Evolutionary conservation across 495 filamentous ascomycete species (phyloP).

Genomic region (Daldinia grandis): DNA sequence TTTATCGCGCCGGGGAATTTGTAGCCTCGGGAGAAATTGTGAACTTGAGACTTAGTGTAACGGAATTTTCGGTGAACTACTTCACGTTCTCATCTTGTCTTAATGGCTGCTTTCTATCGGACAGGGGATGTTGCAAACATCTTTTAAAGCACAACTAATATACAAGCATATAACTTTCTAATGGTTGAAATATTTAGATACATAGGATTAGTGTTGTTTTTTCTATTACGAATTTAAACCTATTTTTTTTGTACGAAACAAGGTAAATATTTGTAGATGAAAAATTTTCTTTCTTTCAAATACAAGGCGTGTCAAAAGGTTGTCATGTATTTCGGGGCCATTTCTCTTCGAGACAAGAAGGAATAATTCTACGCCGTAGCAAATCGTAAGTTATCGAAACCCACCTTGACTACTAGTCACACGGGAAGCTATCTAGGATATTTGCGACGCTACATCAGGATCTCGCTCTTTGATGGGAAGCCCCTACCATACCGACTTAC

Average conservation of each 20-base stretch:
- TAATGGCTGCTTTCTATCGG: background rate
- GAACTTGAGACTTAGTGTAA: background rate
- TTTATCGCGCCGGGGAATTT: background rate
- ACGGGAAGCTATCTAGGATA: slow-evolving; percentile 5
- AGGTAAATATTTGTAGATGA: background rate
- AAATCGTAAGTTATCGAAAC: background rate
- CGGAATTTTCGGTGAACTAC: slow-evolving; percentile 3
- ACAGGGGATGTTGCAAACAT: slow-evolving; percentile 9
- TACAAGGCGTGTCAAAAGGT: background rate
- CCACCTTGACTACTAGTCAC: background rate
- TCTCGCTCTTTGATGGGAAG: background rate
- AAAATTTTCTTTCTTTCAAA: background rate
- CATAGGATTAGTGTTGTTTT: too few relatives aligned
- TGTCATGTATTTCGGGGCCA: background rate
- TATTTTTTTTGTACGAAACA: background rate
- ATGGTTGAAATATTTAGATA: background rate
- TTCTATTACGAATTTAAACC: too few relatives aligned
- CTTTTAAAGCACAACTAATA: background rate
- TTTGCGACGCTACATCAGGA: slow-evolving; percentile 4
- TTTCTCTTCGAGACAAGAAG: background rate
- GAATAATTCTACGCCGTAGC: background rate
- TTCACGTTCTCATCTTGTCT: slow-evolving; percentile 12
- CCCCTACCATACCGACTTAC: slow-evolving; percentile 1
- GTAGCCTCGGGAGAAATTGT: background rate
- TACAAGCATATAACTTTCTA: background rate